Conservation (phyloP, 1,284 basidiomycete genomes). For the Ustilago loliicola region DNA sequence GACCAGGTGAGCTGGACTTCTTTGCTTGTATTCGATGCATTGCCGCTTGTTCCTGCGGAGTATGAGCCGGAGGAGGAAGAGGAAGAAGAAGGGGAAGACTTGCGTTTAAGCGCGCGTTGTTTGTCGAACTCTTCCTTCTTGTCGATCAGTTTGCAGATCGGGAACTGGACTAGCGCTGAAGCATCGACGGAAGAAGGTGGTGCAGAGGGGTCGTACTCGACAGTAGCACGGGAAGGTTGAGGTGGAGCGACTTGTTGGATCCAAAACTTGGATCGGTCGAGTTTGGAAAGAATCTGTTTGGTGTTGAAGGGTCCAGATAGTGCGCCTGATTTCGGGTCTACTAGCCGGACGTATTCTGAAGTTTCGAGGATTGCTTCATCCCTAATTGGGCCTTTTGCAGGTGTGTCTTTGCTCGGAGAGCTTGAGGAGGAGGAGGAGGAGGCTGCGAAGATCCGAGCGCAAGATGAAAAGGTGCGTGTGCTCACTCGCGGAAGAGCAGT, state of each 20-base stretch:
- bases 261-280: constrained; percentile 57
- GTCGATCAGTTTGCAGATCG: constrained; percentile 71
- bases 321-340: constrained; percentile 59
- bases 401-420: neutral
- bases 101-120: constrained; percentile 44
- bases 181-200: constrained; percentile 7
- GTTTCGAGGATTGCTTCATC: constrained; percentile 46
- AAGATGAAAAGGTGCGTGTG: neutral
- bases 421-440: constrained; percentile 8
- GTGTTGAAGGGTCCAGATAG: constrained; percentile 55
- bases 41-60: neutral
- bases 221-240: constrained; percentile 17
- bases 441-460: neutral
- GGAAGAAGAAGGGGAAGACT: constrained; percentile 2
- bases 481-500: neutral
- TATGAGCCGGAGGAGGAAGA: neutral
- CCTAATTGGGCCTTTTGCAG: constrained; percentile 22
- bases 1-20: constrained; percentile 62
- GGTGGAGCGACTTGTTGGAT: constrained; percentile 59
- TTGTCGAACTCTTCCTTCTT: constrained; percentile 70
- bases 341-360: constrained; percentile 48
- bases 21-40: constrained; percentile 31
- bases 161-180: constrained; percentile 40
- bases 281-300: constrained; percentile 49
- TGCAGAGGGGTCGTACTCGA: constrained; percentile 18